A percentile compares a stretch with the other conserved stretches of the same genome.
Evolutionary conservation across 2,329 filamentous ascomycete genomes (phyloP).

Genomic region (Beauveria sp.): DNA sequence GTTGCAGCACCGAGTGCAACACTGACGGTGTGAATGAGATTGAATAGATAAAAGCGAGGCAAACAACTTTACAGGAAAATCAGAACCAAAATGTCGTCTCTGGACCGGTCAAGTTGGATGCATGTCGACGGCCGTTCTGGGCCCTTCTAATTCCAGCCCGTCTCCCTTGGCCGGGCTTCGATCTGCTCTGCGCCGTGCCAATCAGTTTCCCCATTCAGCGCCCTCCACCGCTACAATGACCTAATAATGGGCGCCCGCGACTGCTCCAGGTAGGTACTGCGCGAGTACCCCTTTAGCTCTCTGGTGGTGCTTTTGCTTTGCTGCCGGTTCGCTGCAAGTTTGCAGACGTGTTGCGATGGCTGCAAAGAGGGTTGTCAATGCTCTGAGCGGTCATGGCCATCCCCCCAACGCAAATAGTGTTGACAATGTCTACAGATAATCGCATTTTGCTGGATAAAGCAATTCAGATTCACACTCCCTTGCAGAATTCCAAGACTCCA

Average conservation of each 20-base stretch:
- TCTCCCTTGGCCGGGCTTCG: not conserved
- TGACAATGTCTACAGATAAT: too few species aligned
- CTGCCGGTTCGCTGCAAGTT: too few species aligned
- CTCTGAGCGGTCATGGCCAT: too few species aligned
- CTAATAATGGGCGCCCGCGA: not conserved
- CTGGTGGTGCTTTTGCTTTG: not conserved
- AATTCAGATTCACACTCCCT: too few species aligned
- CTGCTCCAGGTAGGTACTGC: not conserved
- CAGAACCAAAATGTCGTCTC: not conserved
- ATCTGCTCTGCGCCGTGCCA: conserved; percentile 4
- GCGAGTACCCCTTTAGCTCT: not conserved
- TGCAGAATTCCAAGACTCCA: too few species aligned
- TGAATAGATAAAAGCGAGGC: not conserved
- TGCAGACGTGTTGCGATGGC: too few species aligned
- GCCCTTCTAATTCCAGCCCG: conserved; percentile 7
- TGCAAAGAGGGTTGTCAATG: not conserved
- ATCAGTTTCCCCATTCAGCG: not conserved
- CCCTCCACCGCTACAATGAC: conserved; percentile 9
- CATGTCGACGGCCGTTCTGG: conserved; percentile 4
- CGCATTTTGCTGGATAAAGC: too few species aligned
- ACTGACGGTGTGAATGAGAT: not conserved
- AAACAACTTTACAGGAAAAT: not conserved
- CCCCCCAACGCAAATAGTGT: too few species aligned
- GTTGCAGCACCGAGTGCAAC: too few species aligned
- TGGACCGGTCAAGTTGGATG: not conserved